Percentiles rank a stretch among this genome's conserved stretches.
Evolutionary conservation across 495 filamentous ascomycete genomes (phyloP).

Genomic region (Neurospora sp.): DNA sequence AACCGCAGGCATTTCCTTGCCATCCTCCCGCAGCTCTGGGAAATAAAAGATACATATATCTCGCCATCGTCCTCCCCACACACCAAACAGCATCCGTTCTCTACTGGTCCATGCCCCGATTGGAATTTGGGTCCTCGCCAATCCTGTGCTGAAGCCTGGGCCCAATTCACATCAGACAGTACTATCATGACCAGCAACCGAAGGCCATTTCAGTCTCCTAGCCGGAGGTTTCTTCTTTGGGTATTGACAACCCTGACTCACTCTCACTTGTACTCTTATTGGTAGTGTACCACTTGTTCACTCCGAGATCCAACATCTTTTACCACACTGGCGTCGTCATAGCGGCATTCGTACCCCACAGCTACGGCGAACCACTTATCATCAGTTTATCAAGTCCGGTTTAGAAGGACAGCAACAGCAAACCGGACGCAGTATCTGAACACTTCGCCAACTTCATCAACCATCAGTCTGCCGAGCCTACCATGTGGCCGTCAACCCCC

Average conservation of each 20-base stretch:
- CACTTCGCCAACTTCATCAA: neutral
- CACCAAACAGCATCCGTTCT: neutral
- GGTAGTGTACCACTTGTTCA: neutral
- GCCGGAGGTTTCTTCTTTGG: slow-evolving; percentile 44
- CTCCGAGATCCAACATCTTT: slow-evolving; percentile 1
- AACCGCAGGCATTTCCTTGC: neutral
- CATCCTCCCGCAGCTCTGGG: neutral
- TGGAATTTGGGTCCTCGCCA: neutral
- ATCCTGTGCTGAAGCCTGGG: neutral
- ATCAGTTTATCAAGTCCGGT: neutral
- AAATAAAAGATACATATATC: neutral
- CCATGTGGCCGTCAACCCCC: slow-evolving; percentile 40
- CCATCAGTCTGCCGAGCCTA: slow-evolving; percentile 8
- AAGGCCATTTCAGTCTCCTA: slow-evolving; percentile 41
- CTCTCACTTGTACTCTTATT: neutral
- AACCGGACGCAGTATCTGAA: neutral
- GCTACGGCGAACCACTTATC: slow-evolving; percentile 12
- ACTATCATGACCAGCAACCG: slow-evolving; percentile 50
- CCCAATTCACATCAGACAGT: slow-evolving; percentile 10
- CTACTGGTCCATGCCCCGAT: neutral
- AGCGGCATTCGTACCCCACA: slow-evolving; percentile 27
- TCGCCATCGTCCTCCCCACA: neutral
- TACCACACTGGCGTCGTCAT: slow-evolving; percentile 8
- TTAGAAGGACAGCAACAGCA: neutral
- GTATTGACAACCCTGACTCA: slow-evolving; percentile 35